Evolutionary conservation across 345 rosid species (phyloP), one percentile per base, ranked within the genome.

Genomic region (Euphorbia peplus): DNA sequence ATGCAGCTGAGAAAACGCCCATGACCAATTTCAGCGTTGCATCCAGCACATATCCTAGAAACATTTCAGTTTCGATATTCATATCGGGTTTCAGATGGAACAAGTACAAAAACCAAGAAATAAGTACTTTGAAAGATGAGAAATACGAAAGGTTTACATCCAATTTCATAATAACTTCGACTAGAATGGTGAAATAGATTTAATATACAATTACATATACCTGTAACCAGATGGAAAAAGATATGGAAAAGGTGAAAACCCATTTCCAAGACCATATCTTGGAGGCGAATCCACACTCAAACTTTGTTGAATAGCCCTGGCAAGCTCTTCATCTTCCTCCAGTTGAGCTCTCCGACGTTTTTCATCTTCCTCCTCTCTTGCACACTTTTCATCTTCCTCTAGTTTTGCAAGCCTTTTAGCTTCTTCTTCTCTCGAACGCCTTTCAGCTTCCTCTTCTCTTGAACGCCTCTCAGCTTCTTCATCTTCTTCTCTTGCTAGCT

Each of bases 301-400:
- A 74, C 98, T 95, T 73, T 90, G 92, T 83, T 95, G 96, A 70
- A 95, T 50, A 74, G 97, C 98, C 83, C 72, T 87, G 24, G 99
- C 98, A 1, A 95, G 89, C 71, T 72, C 82, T 76, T 88, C 98
- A 60, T 92, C 99, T 78, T 95, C 98, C 77, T 92, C 96, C 53
- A 88, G n/a, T 60, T 90, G 97, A 77, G 89, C 74, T 74, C 70
- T 79, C 11, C 75, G 58, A 42, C 28, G 70, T 9, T 5, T 65
- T 63, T 86, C 90, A 68, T 84, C 85, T 44, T 88, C 89, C 55
- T 85, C 87, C 48, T 76, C 73, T 44, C 70, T 72, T 41, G 4
- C 67, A 59, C 61, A 41, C 41, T 62, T 74, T 66, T 76, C 66
- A 26, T 73, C 82, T 0, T 85, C 83, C 70, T 79, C 91, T 0